These are phyloP conservation scores for Mytilinidion resinicola DNA, from an alignment of 495 filamentous ascomycete genomes.

Conservation along the genomic window DNA sequence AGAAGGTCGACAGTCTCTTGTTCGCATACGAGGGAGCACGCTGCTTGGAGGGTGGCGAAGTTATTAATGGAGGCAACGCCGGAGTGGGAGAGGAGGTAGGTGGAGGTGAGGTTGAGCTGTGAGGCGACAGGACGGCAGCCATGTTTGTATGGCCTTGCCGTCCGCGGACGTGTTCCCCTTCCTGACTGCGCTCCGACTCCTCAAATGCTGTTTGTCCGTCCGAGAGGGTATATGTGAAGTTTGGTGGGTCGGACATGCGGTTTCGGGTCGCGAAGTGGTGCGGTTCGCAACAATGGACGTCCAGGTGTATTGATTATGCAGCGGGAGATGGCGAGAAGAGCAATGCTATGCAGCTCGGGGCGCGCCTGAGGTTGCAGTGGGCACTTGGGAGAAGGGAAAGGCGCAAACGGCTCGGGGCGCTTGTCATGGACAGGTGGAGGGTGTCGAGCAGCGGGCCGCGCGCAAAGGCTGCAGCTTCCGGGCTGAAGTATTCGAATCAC, in stretches of 20 bases:
- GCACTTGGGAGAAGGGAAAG: not conserved
- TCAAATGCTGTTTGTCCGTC: conserved; percentile 8
- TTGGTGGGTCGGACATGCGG: conserved; percentile 16
- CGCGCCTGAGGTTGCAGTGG: not conserved
- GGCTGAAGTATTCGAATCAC: conserved; percentile 8
- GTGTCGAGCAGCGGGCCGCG: not conserved
- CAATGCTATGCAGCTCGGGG: not conserved
- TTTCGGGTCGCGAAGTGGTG: conserved; percentile 1
- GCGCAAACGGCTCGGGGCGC: not conserved
- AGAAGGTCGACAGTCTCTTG: conserved; percentile 53
- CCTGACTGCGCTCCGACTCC: conserved; percentile 18
- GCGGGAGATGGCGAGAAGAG: not conserved
- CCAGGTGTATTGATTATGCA: not conserved
- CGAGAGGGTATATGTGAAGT: not conserved
- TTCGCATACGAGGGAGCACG: conserved; percentile 43
- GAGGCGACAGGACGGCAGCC: conserved; percentile 27
- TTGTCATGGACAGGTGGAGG: conserved; percentile 2
- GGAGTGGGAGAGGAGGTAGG: conserved; percentile 40
- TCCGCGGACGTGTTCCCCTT: conserved; percentile 17
- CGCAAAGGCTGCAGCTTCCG: conserved; percentile 12
- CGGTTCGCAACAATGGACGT: not conserved
- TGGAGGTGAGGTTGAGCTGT: conserved; percentile 6
- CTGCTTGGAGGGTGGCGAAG: conserved; percentile 52
- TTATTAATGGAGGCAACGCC: conserved; percentile 58
- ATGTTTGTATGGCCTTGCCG: conserved; percentile 20